These are phyloP conservation scores for Lactifluus rugatus DNA, from an alignment of 768 basidiomycete genomes.

Conservation along the genomic window DNA sequence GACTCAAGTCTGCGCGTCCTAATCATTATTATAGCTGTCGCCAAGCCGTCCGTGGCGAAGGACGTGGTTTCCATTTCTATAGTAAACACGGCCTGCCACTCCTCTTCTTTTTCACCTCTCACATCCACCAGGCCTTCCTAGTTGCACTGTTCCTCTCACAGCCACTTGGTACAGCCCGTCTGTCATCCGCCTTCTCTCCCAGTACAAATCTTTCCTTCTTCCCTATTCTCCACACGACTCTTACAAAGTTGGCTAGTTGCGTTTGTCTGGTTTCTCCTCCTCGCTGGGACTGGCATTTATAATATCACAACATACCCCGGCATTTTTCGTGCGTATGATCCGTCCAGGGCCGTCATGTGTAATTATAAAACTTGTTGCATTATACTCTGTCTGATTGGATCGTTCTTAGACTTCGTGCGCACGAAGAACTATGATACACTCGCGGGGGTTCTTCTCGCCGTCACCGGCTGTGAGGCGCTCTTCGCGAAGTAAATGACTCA, in stretches of 20 bases:
- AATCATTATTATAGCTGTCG: constrained; percentile 32
- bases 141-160: constrained; percentile 49
- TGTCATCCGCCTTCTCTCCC: constrained; percentile 47
- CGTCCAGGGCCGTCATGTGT: constrained; percentile 56
- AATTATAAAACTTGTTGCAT: not conserved
- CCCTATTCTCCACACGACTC: not conserved
- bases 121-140: constrained; percentile 37
- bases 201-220: constrained; percentile 26
- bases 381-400: not conserved
- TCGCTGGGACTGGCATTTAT: constrained; percentile 44
- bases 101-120: not conserved
- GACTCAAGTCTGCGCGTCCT: not conserved
- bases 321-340: constrained; percentile 58
- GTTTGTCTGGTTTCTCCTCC: constrained; percentile 44
- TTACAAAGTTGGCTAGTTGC: constrained; percentile 32
- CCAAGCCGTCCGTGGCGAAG: constrained; percentile 36
- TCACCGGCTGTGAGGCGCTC: constrained; percentile 64
- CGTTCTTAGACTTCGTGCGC: constrained; percentile 47
- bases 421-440: constrained; percentile 52
- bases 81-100: constrained; percentile 26
- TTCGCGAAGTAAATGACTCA: constrained; percentile 44
- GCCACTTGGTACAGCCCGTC: constrained; percentile 45
- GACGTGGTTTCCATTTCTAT: constrained; percentile 52
- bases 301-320: constrained; percentile 47
- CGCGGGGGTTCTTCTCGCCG: constrained; percentile 50